Conservation (phyloP, 192 early-diverging fungal species). For the Mycoemilia scoparia region DNA sequence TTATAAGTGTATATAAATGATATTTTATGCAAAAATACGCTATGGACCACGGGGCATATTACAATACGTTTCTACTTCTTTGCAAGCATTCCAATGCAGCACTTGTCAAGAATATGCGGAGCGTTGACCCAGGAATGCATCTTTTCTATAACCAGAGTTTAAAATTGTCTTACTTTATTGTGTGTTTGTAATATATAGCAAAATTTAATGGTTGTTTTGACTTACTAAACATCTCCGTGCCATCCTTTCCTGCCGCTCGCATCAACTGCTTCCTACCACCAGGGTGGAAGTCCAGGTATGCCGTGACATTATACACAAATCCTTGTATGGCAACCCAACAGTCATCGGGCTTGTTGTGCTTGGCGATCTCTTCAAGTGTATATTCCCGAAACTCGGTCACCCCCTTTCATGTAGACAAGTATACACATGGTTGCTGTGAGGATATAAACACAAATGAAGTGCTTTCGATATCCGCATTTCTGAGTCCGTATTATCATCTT, state of each 20-base stretch:
- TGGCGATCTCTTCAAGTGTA: slow-evolving; percentile 52
- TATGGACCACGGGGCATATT: too few species aligned
- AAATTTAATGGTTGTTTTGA: too few species aligned
- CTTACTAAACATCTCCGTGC: slow-evolving; percentile 71
- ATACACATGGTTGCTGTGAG: not conserved
- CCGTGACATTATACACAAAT: slow-evolving; percentile 83
- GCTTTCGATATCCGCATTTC: too few species aligned
- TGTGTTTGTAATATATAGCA: slow-evolving; percentile 4
- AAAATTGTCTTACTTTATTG: slow-evolving; percentile 14
- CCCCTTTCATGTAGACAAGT: slow-evolving; percentile 4
- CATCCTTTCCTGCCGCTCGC: slow-evolving; percentile 81
- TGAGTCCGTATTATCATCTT: slow-evolving; percentile 7
- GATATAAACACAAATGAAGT: slow-evolving; percentile 2
- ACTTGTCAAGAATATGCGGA: slow-evolving; percentile 70
- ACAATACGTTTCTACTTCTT: too few species aligned
- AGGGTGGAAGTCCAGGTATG: slow-evolving; percentile 79
- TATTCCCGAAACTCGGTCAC: slow-evolving; percentile 13
- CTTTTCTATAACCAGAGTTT: slow-evolving; percentile 18
- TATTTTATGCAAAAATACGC: too few species aligned
- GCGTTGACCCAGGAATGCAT: slow-evolving; percentile 93
- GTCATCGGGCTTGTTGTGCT: slow-evolving; percentile 60
- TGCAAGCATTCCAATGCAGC: slow-evolving; percentile 38
- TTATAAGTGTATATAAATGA: too few species aligned
- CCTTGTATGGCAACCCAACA: slow-evolving; percentile 79
- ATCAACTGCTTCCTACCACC: slow-evolving; percentile 66